Conservation (phyloP, 192 early-diverging fungal genomes). For the Pilaira anomala region DNA sequence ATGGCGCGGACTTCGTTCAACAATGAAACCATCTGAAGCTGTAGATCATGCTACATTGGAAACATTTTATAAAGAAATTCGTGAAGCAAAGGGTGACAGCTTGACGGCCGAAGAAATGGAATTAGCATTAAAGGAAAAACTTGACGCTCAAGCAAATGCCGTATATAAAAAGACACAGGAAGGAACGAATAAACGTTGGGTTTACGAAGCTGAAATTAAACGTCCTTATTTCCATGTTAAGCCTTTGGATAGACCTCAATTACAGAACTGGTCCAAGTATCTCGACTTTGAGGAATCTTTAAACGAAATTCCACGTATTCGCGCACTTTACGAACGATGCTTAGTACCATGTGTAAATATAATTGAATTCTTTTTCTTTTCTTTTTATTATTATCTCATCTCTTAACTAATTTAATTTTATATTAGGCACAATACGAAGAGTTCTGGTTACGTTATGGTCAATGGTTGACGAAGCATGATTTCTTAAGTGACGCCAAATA, state of each 20-base stretch:
- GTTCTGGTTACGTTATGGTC: constrained; percentile 70
- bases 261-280: constrained; percentile 69
- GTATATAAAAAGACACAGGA: constrained; percentile 65
- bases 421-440: constrained; percentile 73
- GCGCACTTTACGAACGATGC: constrained; percentile 69
- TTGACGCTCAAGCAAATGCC: constrained; percentile 52
- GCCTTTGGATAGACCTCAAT: constrained; percentile 64
- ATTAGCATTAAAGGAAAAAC: constrained; percentile 48
- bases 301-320: constrained; percentile 53
- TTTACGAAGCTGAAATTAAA: constrained; percentile 73
- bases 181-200: constrained; percentile 72
- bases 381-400: not conserved
- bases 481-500: constrained; percentile 46
- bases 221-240: constrained; percentile 80
- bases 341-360: constrained; percentile 70
- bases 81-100: not conserved
- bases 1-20: constrained; percentile 30
- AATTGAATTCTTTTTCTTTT: not conserved
- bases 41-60: constrained; percentile 8
- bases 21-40: not conserved
- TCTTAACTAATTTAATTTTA: not conserved
- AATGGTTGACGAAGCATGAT: constrained; percentile 48
- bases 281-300: constrained; percentile 70
- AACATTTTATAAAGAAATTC: not conserved
- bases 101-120: constrained; percentile 53